Base-by-base conservation (phyloP, 805 yeast genomes). In the Saturnispora gosingensis region DNA sequence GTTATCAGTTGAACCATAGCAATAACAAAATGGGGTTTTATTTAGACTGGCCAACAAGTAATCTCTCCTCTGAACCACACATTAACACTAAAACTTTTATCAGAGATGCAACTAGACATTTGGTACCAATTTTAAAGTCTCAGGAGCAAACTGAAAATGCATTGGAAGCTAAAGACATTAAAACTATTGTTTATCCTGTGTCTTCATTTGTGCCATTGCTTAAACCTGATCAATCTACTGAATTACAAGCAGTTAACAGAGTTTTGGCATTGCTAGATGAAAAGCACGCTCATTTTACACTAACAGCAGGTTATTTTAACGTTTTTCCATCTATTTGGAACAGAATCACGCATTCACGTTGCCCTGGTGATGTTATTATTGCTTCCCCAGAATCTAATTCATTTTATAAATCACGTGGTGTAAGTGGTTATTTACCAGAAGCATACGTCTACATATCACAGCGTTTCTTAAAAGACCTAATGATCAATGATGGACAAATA, bases 241-340 rank as follows among this genome's bases (percentile, higher is more conserved):
- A 93, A 62, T 82, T 83, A 56, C 82, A 82, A 7, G 80, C 86
- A 0, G 69, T 91, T 32, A 66, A 85, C 39, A 69, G 83, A 30
- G 65, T 86, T 4, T 70, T 87, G 42, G 75, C 87, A 3, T 74
- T 73, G 53, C 70, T 80, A 47, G 80, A 80, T 59, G 71, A 80
- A 40, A 74, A 80, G 25, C 61, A 68, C 11, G 74, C 82, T 27
- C 74, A 73, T 49, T 91, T 96, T 95, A 77, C 86, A 57, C 83
- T 93, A 60, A 93, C 99, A 0, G 97, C 98, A 0, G 99, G 99
- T 2, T 93, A 93, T 65, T 93, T 93, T 72, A 93, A 93, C 66
- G 83, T 93, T 80, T 78, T 83, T 39, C 87, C 95, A 0, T 81
- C 81, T 39, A 82, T 87, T 49, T 82, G 80, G 61, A 67, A 70